Evolutionary conservation across 768 basidiomycete species (phyloP).

Genomic region (Serendipita vermifera): DNA sequence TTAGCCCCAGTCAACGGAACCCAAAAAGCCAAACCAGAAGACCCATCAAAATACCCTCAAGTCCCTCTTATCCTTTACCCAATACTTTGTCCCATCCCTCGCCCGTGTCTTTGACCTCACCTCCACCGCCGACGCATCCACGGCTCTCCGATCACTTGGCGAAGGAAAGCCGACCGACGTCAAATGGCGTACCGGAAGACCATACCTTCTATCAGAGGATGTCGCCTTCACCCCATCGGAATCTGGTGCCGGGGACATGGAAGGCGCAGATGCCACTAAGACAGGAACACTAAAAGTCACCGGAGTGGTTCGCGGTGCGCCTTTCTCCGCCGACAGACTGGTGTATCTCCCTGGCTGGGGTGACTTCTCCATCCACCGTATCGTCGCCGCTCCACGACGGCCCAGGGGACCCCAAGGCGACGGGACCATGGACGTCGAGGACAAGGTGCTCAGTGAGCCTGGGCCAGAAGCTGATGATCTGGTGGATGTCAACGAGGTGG

Average conservation of each 20-base stretch:
- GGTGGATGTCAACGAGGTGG: slow-evolving; percentile 74
- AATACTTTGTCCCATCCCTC: slow-evolving; percentile 85
- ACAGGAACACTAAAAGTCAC: slow-evolving; percentile 56
- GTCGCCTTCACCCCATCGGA: slow-evolving; percentile 29
- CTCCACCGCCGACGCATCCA: slow-evolving; percentile 47
- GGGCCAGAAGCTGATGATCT: slow-evolving; percentile 65
- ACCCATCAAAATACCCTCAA: slow-evolving; percentile 56
- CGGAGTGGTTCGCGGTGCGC: slow-evolving; percentile 69
- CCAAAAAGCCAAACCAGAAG: slow-evolving; percentile 32
- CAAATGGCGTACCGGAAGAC: slow-evolving; percentile 69
- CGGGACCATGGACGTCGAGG: slow-evolving; percentile 54
- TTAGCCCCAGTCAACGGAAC: slow-evolving; percentile 9
- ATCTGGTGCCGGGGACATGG: no score
- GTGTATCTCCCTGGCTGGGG: slow-evolving; percentile 80
- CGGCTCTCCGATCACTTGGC: slow-evolving; percentile 60
- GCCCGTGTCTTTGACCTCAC: slow-evolving; percentile 60
- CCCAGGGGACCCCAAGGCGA: slow-evolving; percentile 20
- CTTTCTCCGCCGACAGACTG: slow-evolving; percentile 68
- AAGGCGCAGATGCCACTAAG: slow-evolving; percentile 23
- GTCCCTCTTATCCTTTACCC: slow-evolving; percentile 85
- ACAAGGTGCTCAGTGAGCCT: slow-evolving; percentile 51
- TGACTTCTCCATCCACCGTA: slow-evolving; percentile 70
- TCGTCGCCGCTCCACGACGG: slow-evolving; percentile 28
- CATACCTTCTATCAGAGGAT: slow-evolving; percentile 63
- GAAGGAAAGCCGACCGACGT: slow-evolving; percentile 74